These are phyloP conservation scores for Syncephalastrum contaminatum DNA, from an alignment of 371 early-diverging fungal genomes.

Conservation along the genomic window DNA sequence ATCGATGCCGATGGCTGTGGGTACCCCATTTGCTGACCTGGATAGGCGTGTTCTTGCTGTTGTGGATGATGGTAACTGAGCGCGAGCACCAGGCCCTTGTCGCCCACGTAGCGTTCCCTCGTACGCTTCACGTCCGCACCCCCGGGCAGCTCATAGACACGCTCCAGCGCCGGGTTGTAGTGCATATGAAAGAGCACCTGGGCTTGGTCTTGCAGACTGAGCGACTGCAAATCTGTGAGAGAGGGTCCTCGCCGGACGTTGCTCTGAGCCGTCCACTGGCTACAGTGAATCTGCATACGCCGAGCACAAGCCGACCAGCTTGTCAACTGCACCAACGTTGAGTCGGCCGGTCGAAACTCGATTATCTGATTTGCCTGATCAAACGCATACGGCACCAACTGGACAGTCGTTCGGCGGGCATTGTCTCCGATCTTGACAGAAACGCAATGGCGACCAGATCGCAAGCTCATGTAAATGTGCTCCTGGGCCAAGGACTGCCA, in stretches of 20 bases:
- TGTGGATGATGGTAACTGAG: conserved; percentile 23
- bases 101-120: conserved; percentile 33
- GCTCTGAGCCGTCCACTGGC: conserved; percentile 20
- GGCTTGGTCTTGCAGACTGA: conserved; percentile 32
- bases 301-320: conserved; percentile 24
- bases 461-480: conserved; percentile 33
- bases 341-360: conserved; percentile 32
- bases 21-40: background rate
- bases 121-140: background rate
- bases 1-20: conserved; percentile 9
- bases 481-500: conserved; percentile 30
- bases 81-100: conserved; percentile 35
- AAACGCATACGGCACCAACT: conserved; percentile 23
- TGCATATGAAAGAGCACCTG: conserved; percentile 32
- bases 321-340: conserved; percentile 1
- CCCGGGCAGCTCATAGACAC: conserved; percentile 27
- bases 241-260: background rate
- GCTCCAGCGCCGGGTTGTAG: conserved; percentile 42
- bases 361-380: conserved; percentile 34
- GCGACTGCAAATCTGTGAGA: background rate
- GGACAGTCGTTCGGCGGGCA: conserved; percentile 10
- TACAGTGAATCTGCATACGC: conserved; percentile 35
- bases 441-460: conserved; percentile 16
- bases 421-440: conserved; percentile 29
- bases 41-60: background rate